Evolutionary conservation across 2,329 filamentous ascomycete genomes (phyloP), one percentile per base, ranked within the genome.

Genomic region (Pezicula carpinea): DNA sequence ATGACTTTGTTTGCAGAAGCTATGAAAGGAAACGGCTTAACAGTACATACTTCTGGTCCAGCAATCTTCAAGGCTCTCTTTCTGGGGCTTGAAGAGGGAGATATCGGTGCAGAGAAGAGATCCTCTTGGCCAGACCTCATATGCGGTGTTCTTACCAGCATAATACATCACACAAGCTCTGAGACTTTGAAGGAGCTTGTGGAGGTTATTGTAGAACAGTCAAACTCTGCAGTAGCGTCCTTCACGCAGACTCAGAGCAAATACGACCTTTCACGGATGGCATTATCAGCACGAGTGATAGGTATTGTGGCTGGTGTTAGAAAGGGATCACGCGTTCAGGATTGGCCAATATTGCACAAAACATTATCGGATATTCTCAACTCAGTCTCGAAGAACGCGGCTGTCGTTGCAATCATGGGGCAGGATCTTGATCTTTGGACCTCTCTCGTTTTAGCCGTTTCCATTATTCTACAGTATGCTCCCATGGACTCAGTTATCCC

Each of bases 1-100:
- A 96, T 96, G 89, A 87, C 82, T 15, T 84, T 97, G 74, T 89
- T 96, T 60, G 83, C 89, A 4, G 92, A 97, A 66, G 84, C 91
- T 7, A 76, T 80, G 57, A 85, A 85, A 65, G 77, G 80, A 14
- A 75, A 80, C 13, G 79, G 81, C 2, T 59, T 74, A 41, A 74
- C 71, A 1, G 66, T 85, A 39, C 81, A 85, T 58, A 84, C 82
- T 2, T 76, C 75, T 13, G 80, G 77, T 2, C 64, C 76, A 2
- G 70, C 75, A 6, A 71, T 83, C 13, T 69, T 82, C 44, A 66
- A 69, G 32, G 65, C 72, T 2, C 66, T 86, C 5, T 60, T 83
- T n/a, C 44, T 51, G 11, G 51, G 50, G 23, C 46, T 66, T 0
- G 67, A 72, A 3, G 70, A 76, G 1, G 76, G 79, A 45, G 70